Conservation (phyloP, 2,329 filamentous ascomycete genomes). For the Xylaria hypoxylon region DNA sequence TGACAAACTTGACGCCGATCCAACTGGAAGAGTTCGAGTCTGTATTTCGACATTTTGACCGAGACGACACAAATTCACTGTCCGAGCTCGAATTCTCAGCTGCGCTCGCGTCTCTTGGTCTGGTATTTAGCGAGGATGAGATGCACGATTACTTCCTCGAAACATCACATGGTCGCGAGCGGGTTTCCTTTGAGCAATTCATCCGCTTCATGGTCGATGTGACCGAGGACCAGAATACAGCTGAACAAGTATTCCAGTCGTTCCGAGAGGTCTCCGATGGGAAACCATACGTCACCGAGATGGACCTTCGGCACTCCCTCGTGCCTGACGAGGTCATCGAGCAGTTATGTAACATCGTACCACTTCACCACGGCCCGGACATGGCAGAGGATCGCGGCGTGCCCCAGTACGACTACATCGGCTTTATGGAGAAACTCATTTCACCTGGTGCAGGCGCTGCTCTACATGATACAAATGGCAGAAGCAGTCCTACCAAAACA, state of each 20-base stretch:
- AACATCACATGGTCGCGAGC: slow-evolving; percentile 80
- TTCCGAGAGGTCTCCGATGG: slow-evolving; percentile 98
- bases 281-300: slow-evolving; percentile 98
- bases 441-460: slow-evolving; percentile 44
- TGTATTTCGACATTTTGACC: slow-evolving; percentile 97
- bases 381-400: slow-evolving; percentile 84
- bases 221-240: slow-evolving; percentile 98
- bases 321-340: slow-evolving; percentile 98
- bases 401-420: slow-evolving; percentile 94
- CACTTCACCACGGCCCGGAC: slow-evolving; percentile 84
- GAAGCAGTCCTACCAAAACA: slow-evolving; percentile 48
- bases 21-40: slow-evolving; percentile 99
- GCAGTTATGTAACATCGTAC: slow-evolving; percentile 88
- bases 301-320: slow-evolving; percentile 92
- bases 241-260: slow-evolving; percentile 97
- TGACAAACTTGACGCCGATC: slow-evolving; percentile 98
- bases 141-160: slow-evolving; percentile 96
- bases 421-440: slow-evolving; percentile 93
- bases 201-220: slow-evolving; percentile 99
- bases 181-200: slow-evolving; percentile 97
- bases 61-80: slow-evolving; percentile 88
- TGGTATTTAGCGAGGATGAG: slow-evolving; percentile 97
- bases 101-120: slow-evolving; percentile 90
- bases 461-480: slow-evolving; percentile 49
- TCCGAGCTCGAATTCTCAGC: slow-evolving; percentile 96